Conservation (phyloP, 2,329 filamentous ascomycete species). For the Fusarium staphyleae region DNA sequence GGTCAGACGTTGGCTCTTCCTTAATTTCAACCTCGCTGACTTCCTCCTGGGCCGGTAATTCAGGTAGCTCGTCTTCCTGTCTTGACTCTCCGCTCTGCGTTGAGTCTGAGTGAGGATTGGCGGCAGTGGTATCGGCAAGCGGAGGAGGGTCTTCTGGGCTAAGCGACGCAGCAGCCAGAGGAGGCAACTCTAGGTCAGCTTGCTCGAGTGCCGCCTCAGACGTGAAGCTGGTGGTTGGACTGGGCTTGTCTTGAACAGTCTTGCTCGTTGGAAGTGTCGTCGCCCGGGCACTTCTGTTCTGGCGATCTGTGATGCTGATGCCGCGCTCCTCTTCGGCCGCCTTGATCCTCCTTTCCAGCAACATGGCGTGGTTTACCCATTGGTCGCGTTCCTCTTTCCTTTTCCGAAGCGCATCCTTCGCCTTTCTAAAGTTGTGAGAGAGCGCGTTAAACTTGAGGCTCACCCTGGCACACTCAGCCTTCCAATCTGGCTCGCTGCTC, state of each 20-base stretch:
- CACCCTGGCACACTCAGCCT: constrained; percentile 48
- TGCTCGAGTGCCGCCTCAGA: constrained; percentile 39
- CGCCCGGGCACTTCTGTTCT: constrained; percentile 16
- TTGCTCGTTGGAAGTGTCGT: constrained; percentile 11
- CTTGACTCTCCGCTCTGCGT: constrained; percentile 43
- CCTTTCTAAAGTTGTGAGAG: constrained; percentile 50
- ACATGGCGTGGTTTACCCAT: constrained; percentile 56
- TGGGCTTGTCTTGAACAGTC: constrained; percentile 18
- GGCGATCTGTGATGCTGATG: constrained; percentile 42
- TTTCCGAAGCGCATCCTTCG: constrained; percentile 50
- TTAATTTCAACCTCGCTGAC: constrained; percentile 48
- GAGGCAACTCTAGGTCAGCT: constrained; percentile 40
- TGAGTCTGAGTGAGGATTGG: constrained; percentile 38
- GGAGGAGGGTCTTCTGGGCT: constrained; percentile 9
- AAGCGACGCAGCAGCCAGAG: constrained; percentile 35
- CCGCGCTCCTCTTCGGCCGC: constrained; percentile 51
- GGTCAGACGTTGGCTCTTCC: constrained; percentile 62
- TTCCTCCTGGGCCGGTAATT: constrained; percentile 22
- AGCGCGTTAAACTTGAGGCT: constrained; percentile 52
- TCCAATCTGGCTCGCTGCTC: constrained; percentile 34
- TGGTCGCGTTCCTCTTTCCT: constrained; percentile 51
- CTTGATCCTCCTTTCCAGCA: constrained; percentile 53
- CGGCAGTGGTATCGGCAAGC: constrained; percentile 1
- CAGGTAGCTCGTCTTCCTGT: constrained; percentile 35
- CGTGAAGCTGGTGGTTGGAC: constrained; percentile 29